These are phyloP conservation scores for Magnusiomyces tetraspermus DNA, from an alignment of 1,139 yeast species.

Conservation along the genomic window DNA sequence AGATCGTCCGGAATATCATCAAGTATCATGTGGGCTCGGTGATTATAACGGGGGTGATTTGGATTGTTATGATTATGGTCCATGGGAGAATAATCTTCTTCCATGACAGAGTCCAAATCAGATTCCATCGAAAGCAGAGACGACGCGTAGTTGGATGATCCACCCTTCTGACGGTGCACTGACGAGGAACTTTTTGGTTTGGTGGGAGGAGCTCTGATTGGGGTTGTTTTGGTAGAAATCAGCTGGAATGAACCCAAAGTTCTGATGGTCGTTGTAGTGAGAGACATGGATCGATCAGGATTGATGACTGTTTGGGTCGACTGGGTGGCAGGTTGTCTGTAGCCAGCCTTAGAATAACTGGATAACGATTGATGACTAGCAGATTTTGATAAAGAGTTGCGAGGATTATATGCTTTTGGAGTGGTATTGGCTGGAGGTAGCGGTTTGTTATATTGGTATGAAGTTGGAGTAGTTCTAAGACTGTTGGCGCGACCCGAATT, in stretches of 20 bases:
- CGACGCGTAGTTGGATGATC: constrained; percentile 19
- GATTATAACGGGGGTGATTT: not conserved
- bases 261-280: constrained; percentile 33
- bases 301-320: constrained; percentile 13
- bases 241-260: constrained; percentile 33
- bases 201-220: constrained; percentile 14
- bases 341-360: no score
- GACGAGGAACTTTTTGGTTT: not conserved
- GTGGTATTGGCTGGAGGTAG: no score
- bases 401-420: not conserved
- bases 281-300: constrained; percentile 31
- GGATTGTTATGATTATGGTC: not conserved
- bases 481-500: not conserved
- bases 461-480: not conserved
- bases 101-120: constrained; percentile 30
- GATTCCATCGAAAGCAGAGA: constrained; percentile 27
- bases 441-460: not conserved
- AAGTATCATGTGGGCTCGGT: constrained; percentile 1
- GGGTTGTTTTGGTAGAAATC: constrained; percentile 29
- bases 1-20: not conserved
- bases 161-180: constrained; percentile 1
- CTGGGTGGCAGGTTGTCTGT: no score
- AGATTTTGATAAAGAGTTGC: not conserved
- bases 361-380: constrained; percentile 22
- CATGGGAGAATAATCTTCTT: constrained; percentile 17